Conservation (phyloP, 306 rosid species). For the Comarum palustre region DNA sequence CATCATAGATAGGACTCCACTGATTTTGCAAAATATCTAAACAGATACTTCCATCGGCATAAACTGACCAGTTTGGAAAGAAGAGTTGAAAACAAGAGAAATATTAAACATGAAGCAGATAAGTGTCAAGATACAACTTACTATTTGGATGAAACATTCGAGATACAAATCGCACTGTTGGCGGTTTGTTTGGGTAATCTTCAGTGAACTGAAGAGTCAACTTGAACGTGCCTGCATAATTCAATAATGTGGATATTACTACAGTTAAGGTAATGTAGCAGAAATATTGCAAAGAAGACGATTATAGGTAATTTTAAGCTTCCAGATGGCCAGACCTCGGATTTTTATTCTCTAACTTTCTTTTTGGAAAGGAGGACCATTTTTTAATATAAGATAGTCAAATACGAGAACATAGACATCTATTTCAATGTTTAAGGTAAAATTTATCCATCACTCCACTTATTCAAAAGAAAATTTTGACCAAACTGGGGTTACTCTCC, state of each 20-base stretch:
- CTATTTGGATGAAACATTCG: conserved; percentile 93
- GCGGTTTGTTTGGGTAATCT: conserved; percentile 94
- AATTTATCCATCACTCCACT: not conserved
- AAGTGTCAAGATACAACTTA: conserved; percentile 39
- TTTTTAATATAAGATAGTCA: not conserved
- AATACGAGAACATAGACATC: not conserved
- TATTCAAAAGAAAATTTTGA: not conserved
- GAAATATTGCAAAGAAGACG: not conserved
- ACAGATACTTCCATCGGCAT: conserved; percentile 98
- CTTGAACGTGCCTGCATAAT: conserved; percentile 74
- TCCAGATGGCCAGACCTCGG: not conserved
- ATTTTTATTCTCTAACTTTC: not conserved
- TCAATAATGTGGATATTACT: not conserved
- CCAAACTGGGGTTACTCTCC: not conserved
- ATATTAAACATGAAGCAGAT: not conserved
- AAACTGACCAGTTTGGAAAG: conserved; percentile 50
- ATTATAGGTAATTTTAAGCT: not conserved
- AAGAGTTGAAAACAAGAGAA: not conserved
- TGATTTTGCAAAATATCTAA: conserved; percentile 95
- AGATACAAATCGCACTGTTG: conserved; percentile 84
- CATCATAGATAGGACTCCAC: conserved; percentile 98
- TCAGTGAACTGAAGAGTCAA: conserved; percentile 80
- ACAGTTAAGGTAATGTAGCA: not conserved
- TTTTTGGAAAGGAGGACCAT: not conserved
- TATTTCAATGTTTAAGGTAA: not conserved